Evolutionary conservation across 2,329 filamentous ascomycete genomes (phyloP).

Genomic region (Pseudogymnoascus sp.): DNA sequence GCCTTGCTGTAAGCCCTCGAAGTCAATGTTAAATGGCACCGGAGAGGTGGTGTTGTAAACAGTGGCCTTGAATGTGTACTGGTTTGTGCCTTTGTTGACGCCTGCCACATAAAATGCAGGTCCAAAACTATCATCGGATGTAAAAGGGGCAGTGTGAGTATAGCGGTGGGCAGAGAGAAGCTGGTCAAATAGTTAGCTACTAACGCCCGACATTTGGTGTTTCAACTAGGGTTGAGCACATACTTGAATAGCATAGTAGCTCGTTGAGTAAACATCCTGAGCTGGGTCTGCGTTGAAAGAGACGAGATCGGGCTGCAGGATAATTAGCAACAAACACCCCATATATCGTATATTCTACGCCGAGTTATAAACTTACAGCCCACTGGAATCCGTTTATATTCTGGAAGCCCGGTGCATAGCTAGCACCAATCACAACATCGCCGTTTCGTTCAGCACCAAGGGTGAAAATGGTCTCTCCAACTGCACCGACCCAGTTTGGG

Average conservation of each 20-base stretch:
- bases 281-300: conserved; percentile 33
- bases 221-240: conserved; percentile 20
- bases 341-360: not conserved
- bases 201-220: not conserved
- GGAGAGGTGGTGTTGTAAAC: conserved; percentile 45
- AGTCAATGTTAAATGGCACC: conserved; percentile 39
- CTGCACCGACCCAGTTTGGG: conserved; percentile 23
- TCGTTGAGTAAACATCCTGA: conserved; percentile 43
- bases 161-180: conserved; percentile 41
- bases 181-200: conserved; percentile 15
- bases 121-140: conserved; percentile 30
- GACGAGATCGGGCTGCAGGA: conserved; percentile 23
- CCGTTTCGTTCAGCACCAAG: conserved; percentile 24
- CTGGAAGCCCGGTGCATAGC: conserved; percentile 25
- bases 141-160: conserved; percentile 40
- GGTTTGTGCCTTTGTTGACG: conserved; percentile 34
- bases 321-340: conserved; percentile 3
- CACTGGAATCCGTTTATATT: conserved; percentile 24
- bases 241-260: conserved; percentile 40
- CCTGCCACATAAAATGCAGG: conserved; percentile 47
- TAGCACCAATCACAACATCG: conserved; percentile 20
- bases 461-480: conserved; percentile 22
- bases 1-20: conserved; percentile 36
- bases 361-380: conserved; percentile 19
- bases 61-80: conserved; percentile 44